Evolutionary conservation across 768 basidiomycete species (phyloP).

Genomic region (Polyporus arcularius): DNA sequence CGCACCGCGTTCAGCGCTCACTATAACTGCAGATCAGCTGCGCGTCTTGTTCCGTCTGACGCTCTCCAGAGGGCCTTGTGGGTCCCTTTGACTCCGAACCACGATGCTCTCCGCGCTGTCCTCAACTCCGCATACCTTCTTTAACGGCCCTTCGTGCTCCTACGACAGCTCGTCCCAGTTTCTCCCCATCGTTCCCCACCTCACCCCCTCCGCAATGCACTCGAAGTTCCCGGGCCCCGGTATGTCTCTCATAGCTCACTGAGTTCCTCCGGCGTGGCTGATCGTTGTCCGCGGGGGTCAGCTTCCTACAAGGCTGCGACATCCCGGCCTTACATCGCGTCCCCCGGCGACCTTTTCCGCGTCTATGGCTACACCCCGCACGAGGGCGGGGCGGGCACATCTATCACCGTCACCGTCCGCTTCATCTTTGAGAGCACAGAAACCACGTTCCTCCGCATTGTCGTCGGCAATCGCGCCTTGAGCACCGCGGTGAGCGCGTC

Average conservation of each 20-base stretch:
- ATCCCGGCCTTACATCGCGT: constrained; percentile 29
- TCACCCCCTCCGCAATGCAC: constrained; percentile 9
- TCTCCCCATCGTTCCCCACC: constrained; percentile 1
- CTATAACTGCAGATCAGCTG: not conserved
- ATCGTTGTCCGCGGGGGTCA: not conserved
- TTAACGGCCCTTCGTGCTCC: constrained; percentile 7
- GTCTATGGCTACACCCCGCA: constrained; percentile 66
- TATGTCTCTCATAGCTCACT: constrained; percentile 5
- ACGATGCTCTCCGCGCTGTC: constrained; percentile 15
- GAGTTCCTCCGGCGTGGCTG: constrained; percentile 1
- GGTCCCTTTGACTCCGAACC: not conserved
- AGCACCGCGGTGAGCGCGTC: constrained; percentile 64
- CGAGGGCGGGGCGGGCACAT: constrained; percentile 63
- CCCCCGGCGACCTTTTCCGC: constrained; percentile 55
- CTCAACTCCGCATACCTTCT: constrained; percentile 8
- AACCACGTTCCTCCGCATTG: constrained; percentile 66
- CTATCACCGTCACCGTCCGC: constrained; percentile 64
- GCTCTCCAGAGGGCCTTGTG: not conserved
- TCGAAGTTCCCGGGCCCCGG: constrained; percentile 7
- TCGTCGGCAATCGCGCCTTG: constrained; percentile 70
- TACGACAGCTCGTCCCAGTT: constrained; percentile 12
- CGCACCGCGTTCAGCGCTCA: no score
- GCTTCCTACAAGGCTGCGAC: constrained; percentile 6
- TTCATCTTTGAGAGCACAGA: constrained; percentile 53
- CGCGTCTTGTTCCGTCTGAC: constrained; percentile 7